Percentiles rank a stretch among this genome's conserved stretches.
phyloP scores from a whole-genome alignment of 2,329 filamentous ascomycete genomes.

The Byssochlamys sp. region DNA sequence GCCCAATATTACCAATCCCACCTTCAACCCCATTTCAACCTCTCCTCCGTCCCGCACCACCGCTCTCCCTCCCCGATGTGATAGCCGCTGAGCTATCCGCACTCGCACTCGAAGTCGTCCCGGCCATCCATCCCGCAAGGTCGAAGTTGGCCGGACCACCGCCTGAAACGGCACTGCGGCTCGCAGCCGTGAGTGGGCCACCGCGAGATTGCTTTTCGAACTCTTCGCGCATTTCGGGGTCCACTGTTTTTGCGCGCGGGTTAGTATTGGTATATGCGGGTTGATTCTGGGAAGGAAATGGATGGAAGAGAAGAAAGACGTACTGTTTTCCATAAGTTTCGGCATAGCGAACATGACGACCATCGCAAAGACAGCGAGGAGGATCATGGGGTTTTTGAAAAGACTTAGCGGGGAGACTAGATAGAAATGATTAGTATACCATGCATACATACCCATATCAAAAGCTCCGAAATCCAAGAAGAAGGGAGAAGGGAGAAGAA shows the following conservation, averaged over 20 bases:
- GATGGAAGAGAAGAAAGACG: slow-evolving; percentile 27
- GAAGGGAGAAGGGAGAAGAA: neutral
- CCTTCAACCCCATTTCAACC: slow-evolving; percentile 12
- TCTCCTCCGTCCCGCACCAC: slow-evolving; percentile 17
- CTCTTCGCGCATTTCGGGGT: slow-evolving; percentile 86
- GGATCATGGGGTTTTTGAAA: slow-evolving; percentile 91
- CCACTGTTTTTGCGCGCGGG: slow-evolving; percentile 53
- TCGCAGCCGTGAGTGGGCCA: slow-evolving; percentile 54
- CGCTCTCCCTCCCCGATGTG: slow-evolving; percentile 19
- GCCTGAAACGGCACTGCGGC: slow-evolving; percentile 52
- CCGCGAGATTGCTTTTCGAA: slow-evolving; percentile 83
- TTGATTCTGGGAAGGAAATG: neutral
- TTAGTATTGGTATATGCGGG: too few species aligned
- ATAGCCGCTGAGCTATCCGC: slow-evolving; percentile 11
- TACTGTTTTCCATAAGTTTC: slow-evolving; percentile 91
- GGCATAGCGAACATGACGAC: slow-evolving; percentile 84
- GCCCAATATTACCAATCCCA: neutral
- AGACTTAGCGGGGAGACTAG: slow-evolving; percentile 69
- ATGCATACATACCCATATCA: neutral
- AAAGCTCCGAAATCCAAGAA: slow-evolving; percentile 2
- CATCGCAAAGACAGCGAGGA: slow-evolving; percentile 77
- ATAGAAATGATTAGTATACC: slow-evolving; percentile 2
- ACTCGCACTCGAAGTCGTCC: slow-evolving; percentile 28
- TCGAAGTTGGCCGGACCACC: slow-evolving; percentile 50
- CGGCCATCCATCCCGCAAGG: slow-evolving; percentile 59